These are phyloP conservation scores for Apiospora arundinis DNA, from an alignment of 2,329 filamentous ascomycete species.

Conservation along the genomic window DNA sequence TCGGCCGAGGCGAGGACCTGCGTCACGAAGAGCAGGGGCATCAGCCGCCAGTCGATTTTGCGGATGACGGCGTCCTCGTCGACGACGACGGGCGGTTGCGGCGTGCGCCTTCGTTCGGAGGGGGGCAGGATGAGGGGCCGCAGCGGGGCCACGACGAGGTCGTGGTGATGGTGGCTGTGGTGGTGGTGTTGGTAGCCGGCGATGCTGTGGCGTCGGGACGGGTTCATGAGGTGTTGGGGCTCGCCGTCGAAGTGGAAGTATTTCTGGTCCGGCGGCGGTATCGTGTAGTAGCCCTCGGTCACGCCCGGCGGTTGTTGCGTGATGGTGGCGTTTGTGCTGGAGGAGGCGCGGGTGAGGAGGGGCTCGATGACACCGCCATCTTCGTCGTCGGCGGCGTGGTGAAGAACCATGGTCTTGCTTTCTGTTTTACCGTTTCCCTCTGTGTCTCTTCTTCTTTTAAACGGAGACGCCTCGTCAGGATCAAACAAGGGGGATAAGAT, in stretches of 20 bases:
- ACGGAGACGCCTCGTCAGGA: neutral
- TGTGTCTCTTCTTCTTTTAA: neutral
- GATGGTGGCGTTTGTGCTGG: constrained; percentile 17
- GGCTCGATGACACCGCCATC: neutral
- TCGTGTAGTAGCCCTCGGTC: constrained; percentile 1
- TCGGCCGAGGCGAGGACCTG: constrained; percentile 37
- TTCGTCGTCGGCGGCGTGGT: neutral
- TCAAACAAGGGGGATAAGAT: neutral
- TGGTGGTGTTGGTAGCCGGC: neutral
- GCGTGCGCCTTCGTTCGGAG: neutral
- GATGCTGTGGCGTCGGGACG: constrained; percentile 3
- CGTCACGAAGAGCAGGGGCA: constrained; percentile 35
- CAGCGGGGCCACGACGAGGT: neutral
- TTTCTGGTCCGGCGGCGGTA: neutral
- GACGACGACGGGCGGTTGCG: neutral
- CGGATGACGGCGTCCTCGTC: constrained; percentile 27
- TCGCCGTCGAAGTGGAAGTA: neutral
- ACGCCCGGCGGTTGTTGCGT: neutral
- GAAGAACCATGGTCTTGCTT: neutral
- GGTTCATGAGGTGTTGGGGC: neutral
- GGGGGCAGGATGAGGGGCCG: neutral
- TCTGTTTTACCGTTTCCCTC: neutral
- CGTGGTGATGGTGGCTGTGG: neutral
- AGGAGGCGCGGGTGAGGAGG: neutral
- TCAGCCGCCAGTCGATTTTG: constrained; percentile 33